phyloP scores from a whole-genome alignment of 2,329 filamentous ascomycete genomes.

The Pseudopyricularia javanii region DNA sequence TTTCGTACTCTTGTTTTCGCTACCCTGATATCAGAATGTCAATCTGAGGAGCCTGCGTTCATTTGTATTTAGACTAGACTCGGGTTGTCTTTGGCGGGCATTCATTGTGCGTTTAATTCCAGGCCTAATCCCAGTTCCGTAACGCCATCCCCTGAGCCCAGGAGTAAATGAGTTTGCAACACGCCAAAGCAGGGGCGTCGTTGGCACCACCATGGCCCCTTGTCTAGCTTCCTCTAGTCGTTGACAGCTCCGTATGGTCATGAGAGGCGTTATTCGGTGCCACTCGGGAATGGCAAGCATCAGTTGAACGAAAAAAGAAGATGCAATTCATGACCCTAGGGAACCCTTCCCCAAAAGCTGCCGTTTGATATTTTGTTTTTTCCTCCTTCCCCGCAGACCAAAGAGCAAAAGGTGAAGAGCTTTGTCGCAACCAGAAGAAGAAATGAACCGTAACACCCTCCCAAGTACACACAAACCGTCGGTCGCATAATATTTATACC shows the following conservation, averaged over 20 bases:
- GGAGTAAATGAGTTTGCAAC: neutral
- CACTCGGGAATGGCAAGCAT: neutral
- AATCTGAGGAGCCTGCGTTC: neutral
- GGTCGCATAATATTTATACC: too few relatives aligned
- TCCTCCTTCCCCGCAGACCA: conserved; percentile 3
- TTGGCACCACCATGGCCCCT: neutral
- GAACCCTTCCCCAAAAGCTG: conserved; percentile 1
- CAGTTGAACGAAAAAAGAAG: neutral
- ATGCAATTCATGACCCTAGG: conserved; percentile 2
- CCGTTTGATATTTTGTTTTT: neutral
- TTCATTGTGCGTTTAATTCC: neutral
- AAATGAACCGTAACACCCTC: neutral
- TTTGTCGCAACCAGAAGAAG: conserved; percentile 1
- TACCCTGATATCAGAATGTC: too few relatives aligned
- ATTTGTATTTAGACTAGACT: neutral
- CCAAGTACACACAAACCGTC: neutral
- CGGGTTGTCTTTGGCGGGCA: neutral
- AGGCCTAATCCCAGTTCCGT: neutral
- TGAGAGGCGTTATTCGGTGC: too few relatives aligned
- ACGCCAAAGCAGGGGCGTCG: neutral
- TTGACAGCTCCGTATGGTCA: neutral
- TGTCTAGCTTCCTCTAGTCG: neutral
- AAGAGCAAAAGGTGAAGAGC: neutral
- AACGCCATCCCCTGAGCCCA: neutral
- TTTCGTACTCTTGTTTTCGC: too few relatives aligned